Evolutionary conservation across 2,329 filamentous ascomycete genomes (phyloP).

Genomic region (Cryphonectria carpinicola): DNA sequence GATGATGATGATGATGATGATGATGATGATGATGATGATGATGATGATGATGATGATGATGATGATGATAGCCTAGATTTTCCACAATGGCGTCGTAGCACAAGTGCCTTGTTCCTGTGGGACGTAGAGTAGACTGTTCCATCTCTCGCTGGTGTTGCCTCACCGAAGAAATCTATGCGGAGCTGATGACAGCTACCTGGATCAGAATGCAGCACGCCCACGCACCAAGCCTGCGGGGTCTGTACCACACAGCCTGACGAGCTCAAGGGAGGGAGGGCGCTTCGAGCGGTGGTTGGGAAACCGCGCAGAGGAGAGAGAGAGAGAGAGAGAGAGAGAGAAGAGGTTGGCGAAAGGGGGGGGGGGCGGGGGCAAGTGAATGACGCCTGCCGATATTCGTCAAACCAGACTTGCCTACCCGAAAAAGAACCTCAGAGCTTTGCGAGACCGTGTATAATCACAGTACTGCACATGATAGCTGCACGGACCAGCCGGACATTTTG

Average conservation of each 20-base stretch:
- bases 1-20: neutral
- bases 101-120: slow-evolving; percentile 16
- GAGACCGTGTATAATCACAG: slow-evolving; percentile 23
- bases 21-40: neutral
- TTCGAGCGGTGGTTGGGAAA: slow-evolving; percentile 8
- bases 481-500: slow-evolving; percentile 14
- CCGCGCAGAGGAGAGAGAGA: neutral
- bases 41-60: neutral
- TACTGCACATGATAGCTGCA: slow-evolving; percentile 28
- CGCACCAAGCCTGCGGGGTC: slow-evolving; percentile 25
- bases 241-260: slow-evolving; percentile 24
- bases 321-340: too few species aligned
- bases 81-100: neutral
- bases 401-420: neutral
- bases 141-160: slow-evolving; percentile 19
- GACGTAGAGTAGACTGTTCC: slow-evolving; percentile 22
- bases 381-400: neutral
- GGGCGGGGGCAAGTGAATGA: neutral
- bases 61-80: neutral
- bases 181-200: slow-evolving; percentile 20
- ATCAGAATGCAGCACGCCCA: slow-evolving; percentile 21
- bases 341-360: neutral
- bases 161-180: slow-evolving; percentile 17
- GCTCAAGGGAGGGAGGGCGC: slow-evolving; percentile 7
- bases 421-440: neutral